Base-by-base conservation (phyloP, 2,329 filamentous ascomycete species). In the Aspergillus viridinutans region DNA sequence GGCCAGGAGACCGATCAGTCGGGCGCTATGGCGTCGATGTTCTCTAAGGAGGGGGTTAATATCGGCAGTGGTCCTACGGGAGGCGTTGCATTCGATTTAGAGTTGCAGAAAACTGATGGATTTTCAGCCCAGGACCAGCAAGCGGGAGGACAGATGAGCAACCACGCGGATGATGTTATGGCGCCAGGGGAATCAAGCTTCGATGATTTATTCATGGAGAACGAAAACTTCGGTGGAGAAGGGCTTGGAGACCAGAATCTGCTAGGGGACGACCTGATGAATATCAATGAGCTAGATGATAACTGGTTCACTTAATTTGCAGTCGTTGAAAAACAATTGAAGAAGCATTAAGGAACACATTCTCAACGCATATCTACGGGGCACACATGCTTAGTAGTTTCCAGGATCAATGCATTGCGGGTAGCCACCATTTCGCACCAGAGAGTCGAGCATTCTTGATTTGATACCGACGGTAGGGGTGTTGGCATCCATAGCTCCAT, bases 201-300 rank as follows among this genome's bases (percentile, higher is more conserved):
- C 55, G 77, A 79, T 54, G 74, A 77, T 53, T 57, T 77, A n/a
- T 76, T 77, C 57, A 69, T 76, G 63, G 75, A 75, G 25, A 72
- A 64, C 26, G 74, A 74, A 3, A 71, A 72, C 56, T 63, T 74
- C 45, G 74, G 66, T 8, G 69, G 66, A 1, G 71, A 69, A 5
- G 68, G 62, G 0, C 57, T 57, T 28, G 69, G 68, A 2, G 70
- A 74, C 50, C 63, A 71, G 23, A 66, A 63, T 56, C 55, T 75
- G 59, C 58, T 77, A 58, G 71, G 72, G 0, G 69, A 73, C 53
- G 68, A 58, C 28, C 43, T 74, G 60, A 72, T 75, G 64, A 72
- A 75, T 35, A 67, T 76, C 38, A 72, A 69, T 26, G 74, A 76
- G 55, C 56, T 77, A 49, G 74, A 77, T 49, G 73, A 76, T 59